Evolutionary conservation across 2,329 filamentous ascomycete genomes (phyloP).

Genomic region (Metarhizium guizhouense): DNA sequence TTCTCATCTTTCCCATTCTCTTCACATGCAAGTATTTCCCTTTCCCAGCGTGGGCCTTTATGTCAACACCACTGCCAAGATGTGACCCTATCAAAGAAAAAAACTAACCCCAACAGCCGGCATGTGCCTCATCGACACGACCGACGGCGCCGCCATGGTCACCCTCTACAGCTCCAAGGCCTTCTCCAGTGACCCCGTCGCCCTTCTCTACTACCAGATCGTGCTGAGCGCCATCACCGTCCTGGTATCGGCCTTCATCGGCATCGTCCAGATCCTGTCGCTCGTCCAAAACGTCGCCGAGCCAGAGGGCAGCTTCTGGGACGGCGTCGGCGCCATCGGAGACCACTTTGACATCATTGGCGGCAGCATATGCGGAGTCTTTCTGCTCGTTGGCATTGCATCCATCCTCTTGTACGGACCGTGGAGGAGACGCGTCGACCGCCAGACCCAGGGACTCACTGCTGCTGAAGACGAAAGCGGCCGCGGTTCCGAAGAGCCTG

Average conservation of each 20-base stretch:
- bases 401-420: constrained; percentile 70
- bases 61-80: too few relatives aligned
- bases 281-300: constrained; percentile 68
- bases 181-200: constrained; percentile 73
- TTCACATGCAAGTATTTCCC: constrained; percentile 58
- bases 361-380: constrained; percentile 76
- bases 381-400: constrained; percentile 65
- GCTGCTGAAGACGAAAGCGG: background rate
- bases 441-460: constrained; percentile 10
- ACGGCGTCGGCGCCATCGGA: constrained; percentile 66
- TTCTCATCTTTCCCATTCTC: constrained; percentile 79
- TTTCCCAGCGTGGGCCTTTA: too few relatives aligned
- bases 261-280: constrained; percentile 73
- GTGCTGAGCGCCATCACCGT: constrained; percentile 79
- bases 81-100: too few relatives aligned
- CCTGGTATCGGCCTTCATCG: constrained; percentile 75
- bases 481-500: background rate
- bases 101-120: constrained; percentile 44
- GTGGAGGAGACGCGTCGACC: constrained; percentile 53
- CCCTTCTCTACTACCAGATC: constrained; percentile 88
- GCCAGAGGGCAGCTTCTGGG: constrained; percentile 75
- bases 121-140: constrained; percentile 92
- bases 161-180: constrained; percentile 76
- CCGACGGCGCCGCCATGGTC: constrained; percentile 92
- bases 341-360: constrained; percentile 83